A percentile compares a stretch with the other conserved stretches of the same genome.
These are phyloP conservation scores for Trifolium fragiferum DNA, from an alignment of 306 rosid genomes.

Conservation along the genomic window DNA sequence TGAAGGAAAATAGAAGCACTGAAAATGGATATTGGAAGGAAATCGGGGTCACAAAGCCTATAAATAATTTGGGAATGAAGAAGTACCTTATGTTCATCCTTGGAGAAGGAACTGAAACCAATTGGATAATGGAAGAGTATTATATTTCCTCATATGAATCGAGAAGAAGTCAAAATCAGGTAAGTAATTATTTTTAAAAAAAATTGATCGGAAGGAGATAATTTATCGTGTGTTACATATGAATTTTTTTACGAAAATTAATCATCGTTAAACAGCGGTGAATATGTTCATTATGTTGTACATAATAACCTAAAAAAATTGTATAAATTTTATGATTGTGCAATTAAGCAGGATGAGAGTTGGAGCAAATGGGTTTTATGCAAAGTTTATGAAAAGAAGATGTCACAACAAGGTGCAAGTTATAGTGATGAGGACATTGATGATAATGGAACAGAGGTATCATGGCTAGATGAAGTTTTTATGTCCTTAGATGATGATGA, in stretches of 20 bases:
- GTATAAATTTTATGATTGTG: slow-evolving; percentile 14
- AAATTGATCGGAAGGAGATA: not conserved
- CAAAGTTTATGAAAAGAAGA: slow-evolving; percentile 54
- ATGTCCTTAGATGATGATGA: slow-evolving; percentile 57
- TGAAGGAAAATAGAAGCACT: slow-evolving; percentile 47
- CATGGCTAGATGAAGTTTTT: slow-evolving; percentile 54
- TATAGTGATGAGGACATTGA: slow-evolving; percentile 45
- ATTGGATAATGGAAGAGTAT: slow-evolving; percentile 62
- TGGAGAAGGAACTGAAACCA: slow-evolving; percentile 46
- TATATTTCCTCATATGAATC: slow-evolving; percentile 45
- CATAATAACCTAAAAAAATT: not conserved
- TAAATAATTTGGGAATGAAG: slow-evolving; percentile 56
- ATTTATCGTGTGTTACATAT: too few relatives aligned
- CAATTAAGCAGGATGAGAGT: slow-evolving; percentile 39
- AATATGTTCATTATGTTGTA: too few relatives aligned
- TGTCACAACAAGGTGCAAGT: slow-evolving; percentile 36
- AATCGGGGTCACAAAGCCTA: slow-evolving; percentile 42
- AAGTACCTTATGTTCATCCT: slow-evolving; percentile 52
- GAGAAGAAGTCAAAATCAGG: not conserved
- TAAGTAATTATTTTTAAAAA: not conserved
- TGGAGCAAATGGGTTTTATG: slow-evolving; percentile 56
- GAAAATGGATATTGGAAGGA: slow-evolving; percentile 61
- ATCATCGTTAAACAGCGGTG: too few relatives aligned
- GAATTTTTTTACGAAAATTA: too few relatives aligned
- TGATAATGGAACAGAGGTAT: slow-evolving; percentile 55